These are phyloP conservation scores for Raphanus hybrid DNA, from an alignment of 441 rosid genomes.

Conservation along the genomic window DNA sequence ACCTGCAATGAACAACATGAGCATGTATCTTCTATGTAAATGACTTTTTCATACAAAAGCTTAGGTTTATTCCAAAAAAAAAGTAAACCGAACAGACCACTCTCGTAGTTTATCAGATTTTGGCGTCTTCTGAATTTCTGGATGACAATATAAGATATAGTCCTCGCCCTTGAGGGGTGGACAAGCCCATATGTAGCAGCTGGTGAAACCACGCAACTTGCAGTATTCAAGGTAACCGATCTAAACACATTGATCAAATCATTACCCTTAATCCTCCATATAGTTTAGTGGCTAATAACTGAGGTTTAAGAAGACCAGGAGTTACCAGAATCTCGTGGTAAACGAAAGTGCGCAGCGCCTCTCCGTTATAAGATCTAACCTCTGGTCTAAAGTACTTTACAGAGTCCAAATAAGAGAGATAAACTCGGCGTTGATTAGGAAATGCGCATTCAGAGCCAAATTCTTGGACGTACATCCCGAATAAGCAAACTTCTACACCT, in stretches of 20 bases:
- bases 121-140: conserved; percentile 99
- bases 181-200: conserved; percentile 99
- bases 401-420: conserved; percentile 95
- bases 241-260: conserved; percentile 48
- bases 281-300: conserved; percentile 16
- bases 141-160: conserved; percentile 97
- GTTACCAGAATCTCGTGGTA: conserved; percentile 98
- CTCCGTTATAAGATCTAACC: conserved; percentile 90
- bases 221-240: conserved; percentile 99
- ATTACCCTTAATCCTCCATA: conserved; percentile 20
- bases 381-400: conserved; percentile 99
- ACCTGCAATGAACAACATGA: conserved; percentile 59
- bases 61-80: too few relatives aligned
- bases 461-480: conserved; percentile 99
- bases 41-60: too few relatives aligned
- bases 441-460: conserved; percentile 89
- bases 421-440: conserved; percentile 95
- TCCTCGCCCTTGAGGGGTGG: conserved; percentile 99
- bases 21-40: too few relatives aligned
- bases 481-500: conserved; percentile 99
- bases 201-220: conserved; percentile 98
- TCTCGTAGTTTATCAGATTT: conserved; percentile 98
- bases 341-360: conserved; percentile 97
- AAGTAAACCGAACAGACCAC: too few relatives aligned
- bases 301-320: conserved; percentile 27